phyloP scores from a whole-genome alignment of 805 yeast species.

The Priceomyces medius region DNA sequence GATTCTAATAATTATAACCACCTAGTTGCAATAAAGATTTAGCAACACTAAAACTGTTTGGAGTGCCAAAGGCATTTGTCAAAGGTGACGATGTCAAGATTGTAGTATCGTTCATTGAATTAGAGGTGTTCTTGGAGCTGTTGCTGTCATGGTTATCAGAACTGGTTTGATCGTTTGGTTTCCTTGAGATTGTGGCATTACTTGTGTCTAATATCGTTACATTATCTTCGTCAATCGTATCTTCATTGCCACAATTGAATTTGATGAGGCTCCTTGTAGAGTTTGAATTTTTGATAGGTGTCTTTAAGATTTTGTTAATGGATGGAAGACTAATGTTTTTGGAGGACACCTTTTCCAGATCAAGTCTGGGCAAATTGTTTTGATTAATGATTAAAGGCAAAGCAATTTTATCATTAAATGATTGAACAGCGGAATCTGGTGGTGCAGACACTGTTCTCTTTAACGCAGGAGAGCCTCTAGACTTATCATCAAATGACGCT shows the following conservation, averaged over 20 bases:
- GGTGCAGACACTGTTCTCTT: constrained; percentile 4
- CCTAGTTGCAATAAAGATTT: constrained; percentile 46
- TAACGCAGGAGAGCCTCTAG: not conserved
- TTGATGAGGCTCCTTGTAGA: constrained; percentile 20
- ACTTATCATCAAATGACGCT: not conserved
- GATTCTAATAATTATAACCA: constrained; percentile 6
- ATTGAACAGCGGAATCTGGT: not conserved
- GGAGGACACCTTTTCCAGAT: constrained; percentile 1
- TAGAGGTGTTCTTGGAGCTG: not conserved
- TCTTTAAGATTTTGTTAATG: constrained; percentile 42
- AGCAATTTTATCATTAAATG: constrained; percentile 1
- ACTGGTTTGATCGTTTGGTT: constrained; percentile 3
- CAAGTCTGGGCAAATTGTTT: constrained; percentile 4
- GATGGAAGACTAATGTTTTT: constrained; percentile 29
- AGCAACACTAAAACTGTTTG: constrained; percentile 46
- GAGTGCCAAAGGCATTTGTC: constrained; percentile 38
- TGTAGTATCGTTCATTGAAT: constrained; percentile 10
- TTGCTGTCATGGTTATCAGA: constrained; percentile 9
- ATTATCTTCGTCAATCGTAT: constrained; percentile 18
- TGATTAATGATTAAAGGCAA: constrained; percentile 2
- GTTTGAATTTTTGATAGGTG: constrained; percentile 39
- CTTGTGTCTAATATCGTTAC: constrained; percentile 9
- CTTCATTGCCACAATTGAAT: constrained; percentile 18
- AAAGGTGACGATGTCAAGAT: constrained; percentile 37
- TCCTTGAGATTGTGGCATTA: constrained; percentile 7